These are phyloP conservation scores for Solanum hybrid DNA, from an alignment of 305 asterid species.

Conservation along the genomic window DNA sequence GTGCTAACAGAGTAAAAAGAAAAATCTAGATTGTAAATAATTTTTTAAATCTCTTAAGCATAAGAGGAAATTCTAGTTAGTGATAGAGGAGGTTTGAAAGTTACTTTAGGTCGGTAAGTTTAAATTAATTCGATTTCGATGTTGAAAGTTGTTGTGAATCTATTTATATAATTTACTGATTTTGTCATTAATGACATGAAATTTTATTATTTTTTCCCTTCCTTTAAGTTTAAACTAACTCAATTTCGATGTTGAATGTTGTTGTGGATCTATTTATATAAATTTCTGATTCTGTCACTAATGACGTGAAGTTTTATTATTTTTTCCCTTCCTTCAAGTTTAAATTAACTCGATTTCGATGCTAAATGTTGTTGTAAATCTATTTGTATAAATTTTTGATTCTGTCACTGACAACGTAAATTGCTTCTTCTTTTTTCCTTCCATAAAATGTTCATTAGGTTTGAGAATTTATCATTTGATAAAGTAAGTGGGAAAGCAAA, in stretches of 20 bases:
- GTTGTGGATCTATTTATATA: not conserved
- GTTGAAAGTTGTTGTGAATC: not conserved
- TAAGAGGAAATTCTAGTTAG: not conserved
- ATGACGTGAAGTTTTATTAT: not conserved
- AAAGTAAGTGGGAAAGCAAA: slow-evolving; percentile 23
- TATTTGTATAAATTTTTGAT: no score
- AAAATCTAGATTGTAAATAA: not conserved
- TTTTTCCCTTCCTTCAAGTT: not conserved
- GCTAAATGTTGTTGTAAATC: no score
- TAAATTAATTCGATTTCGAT: no score
- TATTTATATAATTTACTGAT: no score
- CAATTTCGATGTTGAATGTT: not conserved
- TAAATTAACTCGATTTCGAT: no score
- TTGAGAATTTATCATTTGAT: slow-evolving; percentile 12
- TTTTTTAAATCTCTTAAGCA: not conserved
- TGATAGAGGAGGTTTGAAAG: not conserved
- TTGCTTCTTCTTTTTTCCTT: not conserved
- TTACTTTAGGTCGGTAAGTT: not conserved
- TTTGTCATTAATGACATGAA: no score
- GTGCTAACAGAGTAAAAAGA: not conserved
- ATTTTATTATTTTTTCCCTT: no score
- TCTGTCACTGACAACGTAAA: not conserved
- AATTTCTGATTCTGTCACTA: not conserved
- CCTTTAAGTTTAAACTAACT: not conserved
- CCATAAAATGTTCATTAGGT: slow-evolving; percentile 1